Evolutionary conservation across 2,329 filamentous ascomycete species (phyloP).

Genomic region (Dendrostoma leiphaemia): DNA sequence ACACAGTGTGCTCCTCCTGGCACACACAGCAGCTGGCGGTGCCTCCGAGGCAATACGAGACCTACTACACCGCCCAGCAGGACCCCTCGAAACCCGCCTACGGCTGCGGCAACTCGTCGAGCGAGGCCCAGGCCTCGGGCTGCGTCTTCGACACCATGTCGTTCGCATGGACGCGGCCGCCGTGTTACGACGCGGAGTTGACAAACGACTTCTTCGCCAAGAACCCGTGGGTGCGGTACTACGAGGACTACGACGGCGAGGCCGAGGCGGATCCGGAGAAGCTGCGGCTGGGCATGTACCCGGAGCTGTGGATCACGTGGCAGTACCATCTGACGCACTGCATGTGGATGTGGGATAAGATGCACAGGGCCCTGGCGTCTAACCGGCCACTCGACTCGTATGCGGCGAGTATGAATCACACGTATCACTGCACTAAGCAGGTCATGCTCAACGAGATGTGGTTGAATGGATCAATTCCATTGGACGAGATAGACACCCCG

Average conservation of each 20-base stretch:
- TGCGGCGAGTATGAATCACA: neutral
- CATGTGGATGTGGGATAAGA: constrained; percentile 2
- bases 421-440: neutral
- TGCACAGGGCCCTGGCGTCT: neutral
- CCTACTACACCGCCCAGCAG: neutral
- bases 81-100: neutral
- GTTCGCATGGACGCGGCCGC: constrained; percentile 20
- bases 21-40: neutral
- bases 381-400: constrained; percentile 1
- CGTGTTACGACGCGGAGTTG: constrained; percentile 16
- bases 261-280: neutral
- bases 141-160: constrained; percentile 15
- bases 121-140: neutral
- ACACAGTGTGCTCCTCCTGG: neutral
- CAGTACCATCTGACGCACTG: constrained; percentile 1
- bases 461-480: neutral
- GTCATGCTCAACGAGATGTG: neutral
- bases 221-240: neutral
- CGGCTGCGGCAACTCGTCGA: constrained; percentile 2
- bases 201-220: neutral
- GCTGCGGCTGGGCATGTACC: neutral
- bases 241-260: neutral
- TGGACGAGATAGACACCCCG: neutral
- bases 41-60: neutral
- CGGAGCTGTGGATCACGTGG: neutral